Conservation (phyloP, 139 green algal species). For the Auxenochlorella pyrenoidosa region DNA sequence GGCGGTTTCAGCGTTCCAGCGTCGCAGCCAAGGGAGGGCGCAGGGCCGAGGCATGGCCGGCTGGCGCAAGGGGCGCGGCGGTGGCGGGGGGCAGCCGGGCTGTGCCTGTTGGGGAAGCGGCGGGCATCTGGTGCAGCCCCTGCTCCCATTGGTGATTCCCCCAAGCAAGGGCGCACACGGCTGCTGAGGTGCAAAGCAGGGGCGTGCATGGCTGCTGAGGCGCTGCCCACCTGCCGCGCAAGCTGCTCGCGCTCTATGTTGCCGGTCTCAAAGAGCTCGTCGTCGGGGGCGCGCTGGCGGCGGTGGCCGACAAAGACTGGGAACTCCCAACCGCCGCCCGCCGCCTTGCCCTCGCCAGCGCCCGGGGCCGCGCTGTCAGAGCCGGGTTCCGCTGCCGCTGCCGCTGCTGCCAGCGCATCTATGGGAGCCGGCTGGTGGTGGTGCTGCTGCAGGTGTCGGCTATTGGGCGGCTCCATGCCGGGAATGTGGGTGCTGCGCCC, state of each 20-base stretch:
- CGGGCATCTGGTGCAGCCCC: too few relatives aligned
- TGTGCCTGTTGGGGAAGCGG: too few relatives aligned
- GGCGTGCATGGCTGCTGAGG: too few relatives aligned
- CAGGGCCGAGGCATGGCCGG: too few relatives aligned
- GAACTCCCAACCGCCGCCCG: conserved; percentile 5
- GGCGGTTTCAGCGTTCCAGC: too few relatives aligned
- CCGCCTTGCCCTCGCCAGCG: not conserved
- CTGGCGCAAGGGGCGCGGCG: too few relatives aligned
- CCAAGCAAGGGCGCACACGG: too few relatives aligned
- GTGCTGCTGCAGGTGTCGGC: not conserved
- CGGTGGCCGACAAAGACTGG: conserved; percentile 41
- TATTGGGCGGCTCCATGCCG: not conserved
- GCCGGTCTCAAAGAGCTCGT: conserved; percentile 41
- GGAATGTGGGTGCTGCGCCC: not conserved
- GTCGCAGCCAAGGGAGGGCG: too few relatives aligned
- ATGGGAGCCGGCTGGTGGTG: not conserved
- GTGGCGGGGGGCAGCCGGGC: too few relatives aligned
- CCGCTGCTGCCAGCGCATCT: not conserved
- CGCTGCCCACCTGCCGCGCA: conserved; percentile 9
- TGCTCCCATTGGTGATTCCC: too few relatives aligned
- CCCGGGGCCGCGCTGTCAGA: not conserved
- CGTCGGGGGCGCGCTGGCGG: conserved; percentile 23
- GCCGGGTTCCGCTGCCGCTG: not conserved
- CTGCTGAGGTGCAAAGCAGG: not conserved
- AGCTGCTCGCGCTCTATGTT: conserved; percentile 38